phyloP scores from a whole-genome alignment of 2,329 filamentous ascomycete species.

The Trichocomaceae sp. region DNA sequence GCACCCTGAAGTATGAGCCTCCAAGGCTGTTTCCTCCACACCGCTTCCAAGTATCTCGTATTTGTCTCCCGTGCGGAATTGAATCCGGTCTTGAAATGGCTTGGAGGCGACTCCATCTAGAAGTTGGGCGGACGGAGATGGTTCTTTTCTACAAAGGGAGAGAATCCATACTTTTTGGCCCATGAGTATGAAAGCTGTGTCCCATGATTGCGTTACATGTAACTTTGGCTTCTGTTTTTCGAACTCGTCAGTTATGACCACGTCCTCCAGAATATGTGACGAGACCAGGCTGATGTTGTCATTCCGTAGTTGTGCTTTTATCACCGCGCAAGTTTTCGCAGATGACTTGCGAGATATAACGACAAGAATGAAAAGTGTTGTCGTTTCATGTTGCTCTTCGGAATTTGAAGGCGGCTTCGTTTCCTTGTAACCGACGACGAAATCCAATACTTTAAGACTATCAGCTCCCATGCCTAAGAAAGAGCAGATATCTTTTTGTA shows the following conservation, averaged over 20 bases:
- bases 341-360: constrained; percentile 30
- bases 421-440: constrained; percentile 51
- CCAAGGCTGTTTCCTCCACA: constrained; percentile 39
- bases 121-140: constrained; percentile 70
- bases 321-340: constrained; percentile 61
- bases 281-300: constrained; percentile 53
- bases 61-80: constrained; percentile 55
- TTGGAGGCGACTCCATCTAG: constrained; percentile 57
- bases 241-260: constrained; percentile 46
- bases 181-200: constrained; percentile 77
- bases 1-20: constrained; percentile 37
- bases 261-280: constrained; percentile 62
- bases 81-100: constrained; percentile 79
- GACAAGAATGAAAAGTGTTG: constrained; percentile 55
- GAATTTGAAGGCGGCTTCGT: constrained; percentile 31
- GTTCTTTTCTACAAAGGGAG: constrained; percentile 61
- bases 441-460: constrained; percentile 68
- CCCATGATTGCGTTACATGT: constrained; percentile 68
- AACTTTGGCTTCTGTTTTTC: constrained; percentile 54
- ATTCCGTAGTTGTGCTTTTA: constrained; percentile 61
- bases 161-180: constrained; percentile 69
- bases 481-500: constrained; percentile 46
- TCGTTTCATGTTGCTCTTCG: constrained; percentile 33
- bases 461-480: constrained; percentile 23
- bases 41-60: constrained; percentile 47